phyloP scores from a whole-genome alignment of 2,329 filamentous ascomycete genomes.

The Penicillium crustosum region DNA sequence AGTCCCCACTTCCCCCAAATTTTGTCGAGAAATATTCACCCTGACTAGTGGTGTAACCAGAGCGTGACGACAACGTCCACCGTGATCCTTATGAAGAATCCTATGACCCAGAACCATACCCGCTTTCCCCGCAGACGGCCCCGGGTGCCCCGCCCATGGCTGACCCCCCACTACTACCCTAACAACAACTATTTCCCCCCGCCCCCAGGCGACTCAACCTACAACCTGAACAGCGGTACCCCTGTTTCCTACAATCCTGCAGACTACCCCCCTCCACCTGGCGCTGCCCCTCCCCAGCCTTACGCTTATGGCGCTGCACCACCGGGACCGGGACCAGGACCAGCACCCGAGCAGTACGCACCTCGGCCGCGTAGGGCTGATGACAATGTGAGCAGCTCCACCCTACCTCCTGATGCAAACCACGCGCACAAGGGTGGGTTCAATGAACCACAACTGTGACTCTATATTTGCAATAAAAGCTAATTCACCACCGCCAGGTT shows the following conservation, averaged over 20 bases:
- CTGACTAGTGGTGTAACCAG: slow-evolving; percentile 20
- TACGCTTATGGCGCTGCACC: slow-evolving; percentile 40
- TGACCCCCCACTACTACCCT: slow-evolving; percentile 38
- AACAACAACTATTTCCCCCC: slow-evolving; percentile 45
- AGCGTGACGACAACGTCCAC: slow-evolving; percentile 32
- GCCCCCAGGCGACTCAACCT: slow-evolving; percentile 37
- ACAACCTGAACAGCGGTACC: slow-evolving; percentile 25
- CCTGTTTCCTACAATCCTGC: slow-evolving; percentile 37
- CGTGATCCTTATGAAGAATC: slow-evolving; percentile 44
- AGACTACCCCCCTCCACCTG: slow-evolving; percentile 46
- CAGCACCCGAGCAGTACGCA: slow-evolving; percentile 41
- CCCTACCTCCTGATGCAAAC: slow-evolving; percentile 38
- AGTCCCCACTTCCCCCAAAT: slow-evolving; percentile 28
- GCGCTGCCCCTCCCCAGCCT: slow-evolving; percentile 38
- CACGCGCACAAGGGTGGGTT: slow-evolving; percentile 47
- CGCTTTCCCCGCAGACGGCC: slow-evolving; percentile 37
- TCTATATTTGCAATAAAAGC: background rate
- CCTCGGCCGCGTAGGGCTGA: slow-evolving; percentile 42
- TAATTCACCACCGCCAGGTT: slow-evolving; percentile 14
- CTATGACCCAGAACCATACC: slow-evolving; percentile 42
- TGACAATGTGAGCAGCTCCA: slow-evolving; percentile 51
- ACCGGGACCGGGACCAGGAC: slow-evolving; percentile 14
- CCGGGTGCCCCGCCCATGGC: slow-evolving; percentile 32
- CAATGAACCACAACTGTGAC: slow-evolving; percentile 16
- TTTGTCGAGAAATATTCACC: slow-evolving; percentile 9